Evolutionary conservation across 2,329 filamentous ascomycete genomes (phyloP).

Genomic region (Biscogniauxia marginata): DNA sequence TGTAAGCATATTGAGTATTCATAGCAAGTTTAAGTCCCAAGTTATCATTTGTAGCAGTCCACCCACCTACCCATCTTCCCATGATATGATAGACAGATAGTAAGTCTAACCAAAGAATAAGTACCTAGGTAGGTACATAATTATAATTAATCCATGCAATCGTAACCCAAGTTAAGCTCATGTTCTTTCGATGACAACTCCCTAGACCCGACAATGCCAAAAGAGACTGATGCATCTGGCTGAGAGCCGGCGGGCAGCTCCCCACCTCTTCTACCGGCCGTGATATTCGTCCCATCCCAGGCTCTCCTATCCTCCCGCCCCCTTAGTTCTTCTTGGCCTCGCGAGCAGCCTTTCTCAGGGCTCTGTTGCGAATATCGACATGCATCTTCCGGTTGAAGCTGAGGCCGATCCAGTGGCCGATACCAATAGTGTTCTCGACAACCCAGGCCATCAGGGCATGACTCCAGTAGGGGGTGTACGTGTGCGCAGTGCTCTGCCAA

Average conservation of each 20-base stretch:
- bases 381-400: conserved; percentile 68
- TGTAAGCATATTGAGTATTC: too few species aligned
- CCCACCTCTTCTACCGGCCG: neutral
- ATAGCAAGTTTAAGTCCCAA: too few species aligned
- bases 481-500: conserved; percentile 76
- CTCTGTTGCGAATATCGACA: conserved; percentile 75
- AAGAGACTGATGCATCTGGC: too few species aligned
- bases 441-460: conserved; percentile 88
- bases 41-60: too few species aligned
- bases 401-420: conserved; percentile 47
- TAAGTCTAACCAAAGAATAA: neutral
- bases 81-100: neutral
- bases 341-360: conserved; percentile 78
- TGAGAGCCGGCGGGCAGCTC: too few species aligned
- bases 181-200: neutral
- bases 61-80: too few species aligned
- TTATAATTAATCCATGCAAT: neutral
- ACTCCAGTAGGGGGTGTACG: conserved; percentile 89
- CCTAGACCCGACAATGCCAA: neutral
- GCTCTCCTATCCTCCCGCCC: neutral
- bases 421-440: conserved; percentile 59
- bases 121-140: neutral
- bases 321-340: conserved; percentile 66
- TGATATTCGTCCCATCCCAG: too few species aligned
- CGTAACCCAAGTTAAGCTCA: neutral